Percentiles rank a stretch among this genome's conserved stretches.
Evolutionary conservation across 1,284 basidiomycete species (phyloP).

Genomic region (Termitomyces sp.): DNA sequence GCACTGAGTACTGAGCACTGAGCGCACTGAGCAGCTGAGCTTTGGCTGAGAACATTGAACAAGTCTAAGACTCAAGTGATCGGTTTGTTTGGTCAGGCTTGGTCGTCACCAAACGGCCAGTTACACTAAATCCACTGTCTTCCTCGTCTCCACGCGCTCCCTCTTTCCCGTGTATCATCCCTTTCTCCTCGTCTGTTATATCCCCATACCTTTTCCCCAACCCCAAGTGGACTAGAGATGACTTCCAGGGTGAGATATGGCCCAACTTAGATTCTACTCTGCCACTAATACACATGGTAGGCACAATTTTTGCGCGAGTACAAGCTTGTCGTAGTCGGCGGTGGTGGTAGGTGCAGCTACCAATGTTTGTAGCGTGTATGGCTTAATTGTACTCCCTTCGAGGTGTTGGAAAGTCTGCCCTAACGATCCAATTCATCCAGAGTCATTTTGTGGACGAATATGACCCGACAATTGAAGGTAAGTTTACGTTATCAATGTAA

Average conservation of each 20-base stretch:
- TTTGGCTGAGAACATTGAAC: no score
- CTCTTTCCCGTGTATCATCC: conserved; percentile 7
- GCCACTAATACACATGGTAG: conserved; percentile 35
- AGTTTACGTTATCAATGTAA: conserved; percentile 14
- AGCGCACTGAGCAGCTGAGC: no score
- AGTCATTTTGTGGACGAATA: conserved; percentile 98
- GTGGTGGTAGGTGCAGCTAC: conserved; percentile 71
- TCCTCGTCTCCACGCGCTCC: conserved; percentile 10
- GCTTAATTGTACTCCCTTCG: conserved; percentile 4
- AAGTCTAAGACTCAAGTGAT: no score
- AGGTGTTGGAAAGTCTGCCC: conserved; percentile 96
- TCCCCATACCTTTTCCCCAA: neutral
- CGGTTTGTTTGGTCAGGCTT: conserved; percentile 18
- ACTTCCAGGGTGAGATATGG: conserved; percentile 28
- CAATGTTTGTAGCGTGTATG: neutral
- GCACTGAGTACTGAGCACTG: no score
- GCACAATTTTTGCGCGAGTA: conserved; percentile 93
- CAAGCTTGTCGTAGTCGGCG: conserved; percentile 96
- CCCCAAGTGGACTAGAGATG: conserved; percentile 23
- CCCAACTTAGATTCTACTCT: conserved; percentile 3
- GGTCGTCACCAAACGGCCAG: conserved; percentile 8
- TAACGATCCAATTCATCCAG: conserved; percentile 98
- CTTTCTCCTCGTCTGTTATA: conserved; percentile 6
- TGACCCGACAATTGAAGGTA: conserved; percentile 95
- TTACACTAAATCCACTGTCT: conserved; percentile 1